These are phyloP conservation scores for Phialophora tarda DNA, from an alignment of 2,329 filamentous ascomycete species.

Conservation along the genomic window DNA sequence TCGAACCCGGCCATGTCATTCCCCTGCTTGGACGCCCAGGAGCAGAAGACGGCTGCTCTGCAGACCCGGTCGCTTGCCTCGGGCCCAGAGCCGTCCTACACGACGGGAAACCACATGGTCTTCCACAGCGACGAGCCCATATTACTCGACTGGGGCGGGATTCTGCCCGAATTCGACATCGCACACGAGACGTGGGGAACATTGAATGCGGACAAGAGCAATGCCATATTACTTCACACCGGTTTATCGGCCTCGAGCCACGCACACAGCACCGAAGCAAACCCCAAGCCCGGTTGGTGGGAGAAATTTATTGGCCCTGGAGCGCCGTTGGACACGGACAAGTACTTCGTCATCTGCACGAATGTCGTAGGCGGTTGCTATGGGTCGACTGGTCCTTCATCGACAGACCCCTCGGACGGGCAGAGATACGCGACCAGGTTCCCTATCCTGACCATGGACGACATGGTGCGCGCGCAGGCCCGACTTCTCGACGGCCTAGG, in stretches of 20 bases:
- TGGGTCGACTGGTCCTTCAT: constrained; percentile 89
- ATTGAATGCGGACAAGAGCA: constrained; percentile 79
- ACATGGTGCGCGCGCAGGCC: constrained; percentile 98
- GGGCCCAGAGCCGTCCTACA: constrained; percentile 93
- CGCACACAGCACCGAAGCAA: constrained; percentile 85
- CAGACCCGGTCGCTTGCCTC: constrained; percentile 64
- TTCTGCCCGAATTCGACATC: constrained; percentile 85
- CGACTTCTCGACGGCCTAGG: constrained; percentile 79
- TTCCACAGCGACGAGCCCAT: constrained; percentile 77
- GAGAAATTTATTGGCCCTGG: constrained; percentile 96
- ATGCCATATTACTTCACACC: constrained; percentile 90
- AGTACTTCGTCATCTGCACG: constrained; percentile 92
- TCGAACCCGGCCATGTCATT: constrained; percentile 89
- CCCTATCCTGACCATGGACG: constrained; percentile 91
- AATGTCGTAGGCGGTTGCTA: constrained; percentile 97
- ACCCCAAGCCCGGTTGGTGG: constrained; percentile 95
- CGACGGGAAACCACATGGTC: constrained; percentile 78
- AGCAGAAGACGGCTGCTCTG: constrained; percentile 76
- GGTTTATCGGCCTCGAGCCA: constrained; percentile 97
- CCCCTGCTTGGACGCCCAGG: constrained; percentile 84
- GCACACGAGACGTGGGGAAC: constrained; percentile 93
- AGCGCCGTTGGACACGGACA: constrained; percentile 82
- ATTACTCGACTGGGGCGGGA: constrained; percentile 90
- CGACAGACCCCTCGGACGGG: constrained; percentile 84
- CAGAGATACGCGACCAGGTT: constrained; percentile 91